Evolutionary conservation across 2,329 filamentous ascomycete species (phyloP).

Genomic region (Talaromyces rugulosus): DNA sequence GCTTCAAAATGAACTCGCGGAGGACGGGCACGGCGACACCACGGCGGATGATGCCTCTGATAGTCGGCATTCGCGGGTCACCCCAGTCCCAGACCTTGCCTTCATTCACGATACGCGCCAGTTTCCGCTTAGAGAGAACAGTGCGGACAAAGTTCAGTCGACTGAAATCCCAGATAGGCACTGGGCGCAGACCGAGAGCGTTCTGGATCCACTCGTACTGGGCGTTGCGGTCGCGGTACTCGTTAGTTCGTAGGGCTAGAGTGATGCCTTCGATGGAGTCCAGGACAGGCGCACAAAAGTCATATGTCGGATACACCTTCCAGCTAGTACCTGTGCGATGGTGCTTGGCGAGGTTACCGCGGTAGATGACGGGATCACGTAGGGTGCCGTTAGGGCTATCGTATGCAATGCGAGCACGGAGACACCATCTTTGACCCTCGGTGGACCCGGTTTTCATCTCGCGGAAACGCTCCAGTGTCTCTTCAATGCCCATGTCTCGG

Average conservation of each 20-base stretch:
- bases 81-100: conserved; percentile 49
- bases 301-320: conserved; percentile 67
- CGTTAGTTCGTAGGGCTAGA: conserved; percentile 61
- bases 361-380: conserved; percentile 94
- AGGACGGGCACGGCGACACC: conserved; percentile 47
- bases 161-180: conserved; percentile 49
- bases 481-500: conserved; percentile 72
- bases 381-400: conserved; percentile 93
- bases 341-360: conserved; percentile 69
- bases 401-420: conserved; percentile 86
- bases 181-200: conserved; percentile 40
- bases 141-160: conserved; percentile 50
- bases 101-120: conserved; percentile 46
- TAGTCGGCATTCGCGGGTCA: conserved; percentile 48
- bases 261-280: conserved; percentile 61
- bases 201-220: conserved; percentile 51
- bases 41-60: conserved; percentile 45
- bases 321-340: conserved; percentile 59
- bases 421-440: conserved; percentile 78
- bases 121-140: conserved; percentile 48
- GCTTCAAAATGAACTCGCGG: conserved; percentile 47
- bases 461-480: conserved; percentile 79
- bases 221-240: conserved; percentile 51
- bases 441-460: conserved; percentile 85
- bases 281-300: conserved; percentile 61